phyloP scores from a whole-genome alignment of 768 basidiomycete species.

The Agaricus bisporus region DNA sequence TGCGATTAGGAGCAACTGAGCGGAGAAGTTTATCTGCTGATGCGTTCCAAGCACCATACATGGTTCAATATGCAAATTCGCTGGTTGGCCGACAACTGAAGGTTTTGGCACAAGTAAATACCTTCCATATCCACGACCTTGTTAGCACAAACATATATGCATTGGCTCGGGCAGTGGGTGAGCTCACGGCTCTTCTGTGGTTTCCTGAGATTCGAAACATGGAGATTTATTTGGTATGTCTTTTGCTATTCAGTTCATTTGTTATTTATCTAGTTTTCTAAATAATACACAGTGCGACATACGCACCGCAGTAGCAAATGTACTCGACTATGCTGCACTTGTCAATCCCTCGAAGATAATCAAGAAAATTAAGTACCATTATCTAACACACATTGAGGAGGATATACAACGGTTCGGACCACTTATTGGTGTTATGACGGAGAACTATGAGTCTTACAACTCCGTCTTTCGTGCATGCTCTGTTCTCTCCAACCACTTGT shows the following conservation, averaged over 20 bases:
- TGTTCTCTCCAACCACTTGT: conserved; percentile 34
- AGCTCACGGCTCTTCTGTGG: conserved; percentile 34
- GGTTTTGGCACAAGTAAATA: conserved; percentile 2
- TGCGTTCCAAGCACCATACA: conserved; percentile 32
- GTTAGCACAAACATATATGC: conserved; percentile 14
- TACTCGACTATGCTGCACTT: conserved; percentile 26
- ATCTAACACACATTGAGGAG: conserved; percentile 25
- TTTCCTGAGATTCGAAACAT: conserved; percentile 29
- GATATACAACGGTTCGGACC: conserved; percentile 31
- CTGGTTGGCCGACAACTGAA: conserved; percentile 24
- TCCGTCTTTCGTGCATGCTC: conserved; percentile 34
- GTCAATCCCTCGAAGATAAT: conserved; percentile 28
- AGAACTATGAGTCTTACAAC: conserved; percentile 36
- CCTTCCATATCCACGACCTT: conserved; percentile 8
- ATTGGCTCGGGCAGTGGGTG: conserved; percentile 25
- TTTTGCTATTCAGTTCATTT: background rate
- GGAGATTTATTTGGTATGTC: conserved; percentile 24
- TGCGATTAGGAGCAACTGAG: conserved; percentile 26
- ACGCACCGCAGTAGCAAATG: conserved; percentile 24
- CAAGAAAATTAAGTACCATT: conserved; percentile 14
- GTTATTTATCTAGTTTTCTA: background rate
- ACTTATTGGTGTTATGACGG: conserved; percentile 25
- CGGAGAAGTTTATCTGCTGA: conserved; percentile 23
- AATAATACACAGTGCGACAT: conserved; percentile 22
- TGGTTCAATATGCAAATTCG: conserved; percentile 36